Conservation (phyloP, 345 rosid species). For the Dimocarpus longan region DNA sequence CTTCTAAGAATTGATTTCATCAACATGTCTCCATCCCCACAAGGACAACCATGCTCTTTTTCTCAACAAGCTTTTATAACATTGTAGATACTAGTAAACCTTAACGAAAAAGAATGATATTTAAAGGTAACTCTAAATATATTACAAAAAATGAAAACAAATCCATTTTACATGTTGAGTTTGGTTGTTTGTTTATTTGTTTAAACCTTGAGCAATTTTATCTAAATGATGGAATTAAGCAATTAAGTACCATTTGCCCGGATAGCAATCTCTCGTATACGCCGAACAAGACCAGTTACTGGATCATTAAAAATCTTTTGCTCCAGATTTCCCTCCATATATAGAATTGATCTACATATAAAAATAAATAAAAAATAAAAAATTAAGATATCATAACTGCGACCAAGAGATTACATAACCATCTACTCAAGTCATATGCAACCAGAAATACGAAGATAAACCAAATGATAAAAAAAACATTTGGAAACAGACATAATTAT, state of each 20-base stretch:
- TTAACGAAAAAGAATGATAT: not conserved
- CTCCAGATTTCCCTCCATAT: conserved; percentile 92
- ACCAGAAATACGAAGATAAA: not conserved
- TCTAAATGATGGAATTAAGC: not conserved
- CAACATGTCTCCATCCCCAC: too few species aligned
- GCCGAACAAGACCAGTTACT: conserved; percentile 71
- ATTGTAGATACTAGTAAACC: not conserved
- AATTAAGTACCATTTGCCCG: conserved; percentile 65
- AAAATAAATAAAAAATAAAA: too few species aligned
- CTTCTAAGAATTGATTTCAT: too few species aligned
- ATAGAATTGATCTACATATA: conserved; percentile 57
- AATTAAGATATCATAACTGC: not conserved
- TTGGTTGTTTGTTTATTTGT: not conserved
- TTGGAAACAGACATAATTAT: not conserved
- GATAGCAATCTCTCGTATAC: conserved; percentile 76
- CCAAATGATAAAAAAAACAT: conserved; percentile 4
- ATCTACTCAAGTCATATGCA: conserved; percentile 1
- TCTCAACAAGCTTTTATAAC: not conserved
- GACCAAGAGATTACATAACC: not conserved
- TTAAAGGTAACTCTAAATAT: not conserved
- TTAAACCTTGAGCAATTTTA: not conserved
- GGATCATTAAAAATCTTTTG: conserved; percentile 78
- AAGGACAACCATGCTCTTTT: too few species aligned
- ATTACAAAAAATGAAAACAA: too few species aligned
- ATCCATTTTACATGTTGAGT: not conserved